Base-by-base conservation (phyloP, 2,329 filamentous ascomycete species). In the Alternaria brassicae region DNA sequence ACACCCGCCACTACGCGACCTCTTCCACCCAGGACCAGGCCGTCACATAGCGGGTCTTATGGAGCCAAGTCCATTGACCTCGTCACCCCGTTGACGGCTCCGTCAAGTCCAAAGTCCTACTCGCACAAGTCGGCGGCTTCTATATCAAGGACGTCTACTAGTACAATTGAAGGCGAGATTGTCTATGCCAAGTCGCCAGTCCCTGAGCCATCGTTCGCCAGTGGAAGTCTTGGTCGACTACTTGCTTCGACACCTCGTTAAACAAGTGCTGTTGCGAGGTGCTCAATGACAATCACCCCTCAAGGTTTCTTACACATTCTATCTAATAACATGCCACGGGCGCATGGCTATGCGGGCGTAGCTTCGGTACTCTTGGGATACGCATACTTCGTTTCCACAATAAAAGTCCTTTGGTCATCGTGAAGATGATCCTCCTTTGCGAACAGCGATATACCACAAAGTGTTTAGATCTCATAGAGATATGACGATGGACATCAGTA, bases 41-140 rank as follows among this genome's bases (percentile, higher is more conserved):
- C 78, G 19, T 45, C 57, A 17, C 70, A 77, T 51, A 73, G 71
- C 47, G 72, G 74, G 13, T 79, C 75, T 7, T 80, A 78, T 61
- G 74, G 74, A 32, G 75, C 74, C n/a, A 74, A 75, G 58, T 79
- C 76, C 1, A 78, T 81, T 53, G 80, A 82, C 39, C 77, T 83
- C 6, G 80, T 82, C 30, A 80, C 76, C 21, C 79, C 80, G 4
- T 71, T 79, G 62, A 76, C 74, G 3, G 67, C 73, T 6, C 68
- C 77, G 2, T 72, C 73, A 40, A 76, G 72, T 69, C 69, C 74
- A 13, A 72, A 71, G 23, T 67, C 69, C 9, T 77, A 77, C 52
- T 75, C 73, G 17, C 60, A 76, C 37, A 77, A 78, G 60, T 69
- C 70, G 12, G 61, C 71, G 12, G 62, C 63, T n/a, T 70, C 76